Base-by-base conservation (phyloP, 2,329 filamentous ascomycete genomes). In the Monosporascus sp. region DNA sequence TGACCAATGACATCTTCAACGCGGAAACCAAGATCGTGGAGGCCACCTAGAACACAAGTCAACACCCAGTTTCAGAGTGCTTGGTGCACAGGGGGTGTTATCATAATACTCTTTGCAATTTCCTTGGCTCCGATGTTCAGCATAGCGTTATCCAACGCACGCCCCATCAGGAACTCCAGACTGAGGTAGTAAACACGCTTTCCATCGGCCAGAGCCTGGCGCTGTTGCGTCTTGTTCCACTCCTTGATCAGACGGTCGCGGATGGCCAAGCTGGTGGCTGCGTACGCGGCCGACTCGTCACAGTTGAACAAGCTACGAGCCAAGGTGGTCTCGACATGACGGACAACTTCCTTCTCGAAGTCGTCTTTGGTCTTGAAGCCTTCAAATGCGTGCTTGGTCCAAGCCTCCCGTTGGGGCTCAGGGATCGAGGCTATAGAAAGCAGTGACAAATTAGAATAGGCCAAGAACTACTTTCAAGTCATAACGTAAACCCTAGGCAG, bases 221-320 rank as follows among this genome's bases (percentile, higher is more conserved):
- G 86, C 76, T 99, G 94, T 76, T 99, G 94, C 47, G 94, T 99
- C 74, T 87, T 91, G 76, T 97, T 99, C 94, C 94, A 99, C 62
- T 96, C 90, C 58, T 94, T 86, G 65, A 99, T 86, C 68, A 99
- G 78, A 50, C 91, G 86, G 70, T 99, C 93, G 65, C 94, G 84
- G 74, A 99, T 93, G 25, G 94, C 93, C 65, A 99, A 76, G 60
- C 90, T 90, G 44, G 92, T 90, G 59, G 93, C 94, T 7, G 89
- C 84, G 72, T 99, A 99, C 34, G 92, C 91, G 50, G 94, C 94
- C 51, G 83, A 81, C 74, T 99, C 94, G 76, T 99, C 92, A 74
- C 94, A 99, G 74, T 99, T 99, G 82, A 93, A 97, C 70, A 99
- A 83, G 66, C 92, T 97, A 56, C 94, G 89, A 57, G 94, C 94